Base-by-base conservation (phyloP, 768 basidiomycete genomes). In the Naganishia antarctica region DNA sequence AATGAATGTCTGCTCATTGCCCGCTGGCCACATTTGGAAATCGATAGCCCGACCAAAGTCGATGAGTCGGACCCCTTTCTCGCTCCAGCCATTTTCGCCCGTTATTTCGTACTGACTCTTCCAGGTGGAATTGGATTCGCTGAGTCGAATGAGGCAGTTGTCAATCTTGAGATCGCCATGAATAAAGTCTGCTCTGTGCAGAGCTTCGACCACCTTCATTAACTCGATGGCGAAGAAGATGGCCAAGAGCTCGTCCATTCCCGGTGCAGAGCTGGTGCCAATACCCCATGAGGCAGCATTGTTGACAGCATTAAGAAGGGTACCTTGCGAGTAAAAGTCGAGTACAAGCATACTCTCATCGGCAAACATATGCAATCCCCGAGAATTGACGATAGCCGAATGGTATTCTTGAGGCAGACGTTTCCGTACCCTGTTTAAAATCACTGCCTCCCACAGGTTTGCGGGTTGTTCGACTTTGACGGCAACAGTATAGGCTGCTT, bases 91-190 rank as follows among this genome's bases (percentile, higher is more conserved):
- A 26, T 84, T 83, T 16, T 83, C 84, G 18, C 94, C 94, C 0
- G 81, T 79, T 0, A 87, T 84, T 63, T 87, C 84, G 79, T 97
- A 98, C n/a, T 81, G 78, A 53, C 83, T 79, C 0, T 85, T 83
- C 87, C 93, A 91, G 3, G 86, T 86, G 18, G 53, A 37, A 1
- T 87, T 86, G 4, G 88, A 85, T 68, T 91, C 88, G 4, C 73
- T 73, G 47, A 99, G 82, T 4, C 96, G 86, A 9, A 98, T 81
- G n/a, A 99, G 83, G 75, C 93, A 96, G 79, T 99, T 99, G 79
- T 99, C 96, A 76, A 98, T 96, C 81, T 99, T 99, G 68, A 99
- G 83, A 79, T 99, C 96, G 32, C 96, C 94, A 72, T 99, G 96
- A 70, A 99, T 89, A 80, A 98, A 90, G 12, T 91, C 90, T 0